phyloP scores from a whole-genome alignment of 2,329 filamentous ascomycete species.

The Fusarium chuoi region DNA sequence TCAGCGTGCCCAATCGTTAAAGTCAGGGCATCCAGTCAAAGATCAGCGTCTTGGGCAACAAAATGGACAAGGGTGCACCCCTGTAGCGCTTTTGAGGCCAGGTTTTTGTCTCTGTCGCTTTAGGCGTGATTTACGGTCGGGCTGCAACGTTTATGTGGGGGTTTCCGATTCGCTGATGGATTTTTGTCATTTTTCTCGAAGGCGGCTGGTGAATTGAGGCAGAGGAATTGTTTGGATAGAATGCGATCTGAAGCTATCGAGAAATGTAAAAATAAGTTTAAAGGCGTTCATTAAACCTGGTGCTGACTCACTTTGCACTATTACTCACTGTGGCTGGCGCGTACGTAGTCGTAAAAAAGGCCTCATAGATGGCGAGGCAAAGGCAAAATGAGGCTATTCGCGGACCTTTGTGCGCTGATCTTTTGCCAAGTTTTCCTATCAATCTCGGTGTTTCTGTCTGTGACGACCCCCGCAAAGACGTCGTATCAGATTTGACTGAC shows the following conservation, averaged over 20 bases:
- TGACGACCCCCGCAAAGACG: conserved; percentile 17
- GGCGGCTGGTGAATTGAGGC: conserved; percentile 11
- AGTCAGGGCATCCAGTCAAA: conserved; percentile 36
- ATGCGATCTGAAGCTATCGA: background rate
- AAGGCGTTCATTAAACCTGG: background rate
- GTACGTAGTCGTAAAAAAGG: background rate
- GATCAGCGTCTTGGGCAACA: conserved; percentile 24
- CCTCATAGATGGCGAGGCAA: conserved; percentile 1
- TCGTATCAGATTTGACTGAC: conserved; percentile 18
- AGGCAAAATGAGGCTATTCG: conserved; percentile 26
- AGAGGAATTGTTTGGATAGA: conserved; percentile 2
- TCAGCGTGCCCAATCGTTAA: conserved; percentile 33
- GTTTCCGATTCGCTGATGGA: conserved; percentile 33
- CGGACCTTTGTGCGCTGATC: conserved; percentile 7
- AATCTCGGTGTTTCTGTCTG: conserved; percentile 5
- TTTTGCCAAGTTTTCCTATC: conserved; percentile 6
- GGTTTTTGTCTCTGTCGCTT: background rate
- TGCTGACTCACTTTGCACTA: background rate
- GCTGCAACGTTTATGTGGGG: conserved; percentile 42
- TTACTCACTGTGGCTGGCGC: conserved; percentile 13
- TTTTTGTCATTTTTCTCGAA: conserved; percentile 4
- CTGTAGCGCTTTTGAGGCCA: conserved; percentile 36
- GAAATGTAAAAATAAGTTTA: background rate
- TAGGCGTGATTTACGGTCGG: conserved; percentile 29
- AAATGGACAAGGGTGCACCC: conserved; percentile 6